Base-by-base conservation (phyloP, 352 stramenopile genomes). In the Pythium utonaiense region DNA sequence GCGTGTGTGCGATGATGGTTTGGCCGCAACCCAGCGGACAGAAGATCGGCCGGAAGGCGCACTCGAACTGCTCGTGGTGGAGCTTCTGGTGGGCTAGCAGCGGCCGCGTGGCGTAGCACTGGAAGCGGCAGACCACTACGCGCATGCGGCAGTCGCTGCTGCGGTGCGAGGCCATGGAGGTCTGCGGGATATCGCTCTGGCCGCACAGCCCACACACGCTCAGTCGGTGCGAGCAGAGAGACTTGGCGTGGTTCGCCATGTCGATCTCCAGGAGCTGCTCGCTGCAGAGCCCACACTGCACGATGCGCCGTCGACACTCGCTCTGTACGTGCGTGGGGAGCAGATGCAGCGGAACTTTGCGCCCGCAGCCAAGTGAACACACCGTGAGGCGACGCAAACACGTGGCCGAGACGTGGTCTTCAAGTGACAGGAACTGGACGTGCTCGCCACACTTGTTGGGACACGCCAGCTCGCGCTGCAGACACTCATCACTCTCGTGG, bases 1-100 rank as follows among this genome's bases (percentile, higher is more conserved):
- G 53, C 13, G 70, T 71, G 33, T 85, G 74, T 17, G 75, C 78
- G 12, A 80, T 27, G 31, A 93, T 58, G 10, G 75, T 69, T 45
- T 75, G 50, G 19, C 70, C 69, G 62, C 83, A 93, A 9, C 83
- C 79, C 17, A 93, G 70, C 6, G 81, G 76, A 57, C 83, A 93
- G 69, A 73, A 85, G 42, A 89, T 83, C 1, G 75, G 61, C 4
- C 83, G 76, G 5, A 83, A 74, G 3, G 66, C 53, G 52, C 81
- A 93, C 53, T 91, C 79, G 50, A 74, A 75, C 50, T 60, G 64
- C 61, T 93, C 83, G 59, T 93, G 83, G 0, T 60, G 69, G 8
- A 71, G 57, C 57, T 86, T 73, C 36, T 82, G 78, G 30, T 91
- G 71, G 2, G 80, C 80, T n/a, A 78, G 64, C 31, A 90, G 60